These are phyloP conservation scores for Rhynchosporium secalis DNA, from an alignment of 2,329 filamentous ascomycete genomes.

Conservation along the genomic window DNA sequence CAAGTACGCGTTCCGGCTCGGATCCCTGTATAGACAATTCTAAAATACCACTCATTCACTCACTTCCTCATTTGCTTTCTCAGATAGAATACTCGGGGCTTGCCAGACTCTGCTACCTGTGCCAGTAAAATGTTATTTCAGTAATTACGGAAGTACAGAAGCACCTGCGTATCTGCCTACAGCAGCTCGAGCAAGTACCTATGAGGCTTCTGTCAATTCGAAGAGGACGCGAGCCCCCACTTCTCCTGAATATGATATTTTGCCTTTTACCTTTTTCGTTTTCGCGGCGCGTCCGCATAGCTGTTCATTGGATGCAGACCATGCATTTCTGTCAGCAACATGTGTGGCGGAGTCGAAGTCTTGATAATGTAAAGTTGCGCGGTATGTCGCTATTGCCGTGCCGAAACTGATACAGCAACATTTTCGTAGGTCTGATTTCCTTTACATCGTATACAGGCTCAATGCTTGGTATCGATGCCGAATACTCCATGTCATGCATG, in stretches of 20 bases:
- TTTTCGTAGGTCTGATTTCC: constrained; percentile 6
- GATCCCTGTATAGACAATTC: background rate
- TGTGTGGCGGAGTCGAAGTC: constrained; percentile 4
- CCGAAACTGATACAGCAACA: background rate
- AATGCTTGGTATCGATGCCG: background rate
- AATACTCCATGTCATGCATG: too few species aligned
- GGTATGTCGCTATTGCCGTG: background rate
- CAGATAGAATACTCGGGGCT: too few species aligned
- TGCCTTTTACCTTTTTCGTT: background rate
- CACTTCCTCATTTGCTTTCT: background rate
- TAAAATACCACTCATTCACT: too few species aligned
- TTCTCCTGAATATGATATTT: constrained; percentile 5
- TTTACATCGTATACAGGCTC: background rate
- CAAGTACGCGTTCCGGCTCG: background rate
- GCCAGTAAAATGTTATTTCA: too few species aligned
- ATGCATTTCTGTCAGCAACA: background rate
- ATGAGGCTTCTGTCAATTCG: background rate
- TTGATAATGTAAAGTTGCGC: background rate
- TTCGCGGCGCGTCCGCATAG: constrained; percentile 1
- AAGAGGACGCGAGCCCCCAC: background rate
- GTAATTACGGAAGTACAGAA: too few species aligned
- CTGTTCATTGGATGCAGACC: background rate
- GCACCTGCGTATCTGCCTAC: too few species aligned
- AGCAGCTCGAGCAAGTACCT: too few species aligned
- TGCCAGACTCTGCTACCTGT: too few species aligned